Base-by-base conservation (phyloP, 176 grass and related monocot species). In the Carex pumila region DNA sequence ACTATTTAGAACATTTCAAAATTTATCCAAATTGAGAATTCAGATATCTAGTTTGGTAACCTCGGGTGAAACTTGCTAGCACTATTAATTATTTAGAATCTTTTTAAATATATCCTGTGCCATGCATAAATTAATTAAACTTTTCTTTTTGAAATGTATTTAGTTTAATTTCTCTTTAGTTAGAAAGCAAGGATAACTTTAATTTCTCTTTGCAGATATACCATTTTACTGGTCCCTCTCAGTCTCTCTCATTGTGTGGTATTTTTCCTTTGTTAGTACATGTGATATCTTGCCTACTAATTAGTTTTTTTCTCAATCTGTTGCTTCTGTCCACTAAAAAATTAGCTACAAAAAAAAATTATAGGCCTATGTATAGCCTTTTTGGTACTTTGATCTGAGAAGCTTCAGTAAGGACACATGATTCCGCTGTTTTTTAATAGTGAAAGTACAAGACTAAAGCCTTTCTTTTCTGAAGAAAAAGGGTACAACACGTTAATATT, bases 351-450 rank as follows among this genome's bases (percentile, higher is more conserved):
- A 53, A 31, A 11, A 78, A 32, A 78, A 56, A 30, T 0, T 22
- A 47, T 80, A 80, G 76, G 56, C 54, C 76, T 39, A 59, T 58
- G 76, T 80, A 80, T 58, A 80, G 54, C 76, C 50, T 80, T 80
- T 60, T 81, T 81, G 79, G 79, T 80, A 61, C 30, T 80, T 80
- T 14, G 77, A 80, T 61, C 77, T 17, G n/a, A 54, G 73, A 58
- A 80, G 57, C 54, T 80, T 80, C 50, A 50, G 47, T 50, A 12
- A 37, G 77, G 55, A 80, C 77, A 80, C 57, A 32, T 6, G n/a
- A 80, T 61, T 61, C 57, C 77, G 57, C 77, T 80, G 77, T 41
- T 80, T 34, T 39, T 57, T 12, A 54, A 80, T 80, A 43, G 77
- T 80, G 15, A 31, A 80, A 80, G 76, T 80, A 80, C 53, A 34